Conservation (phyloP, 1,284 basidiomycete genomes). For the Cutaneotrichosporon cavernicola region DNA sequence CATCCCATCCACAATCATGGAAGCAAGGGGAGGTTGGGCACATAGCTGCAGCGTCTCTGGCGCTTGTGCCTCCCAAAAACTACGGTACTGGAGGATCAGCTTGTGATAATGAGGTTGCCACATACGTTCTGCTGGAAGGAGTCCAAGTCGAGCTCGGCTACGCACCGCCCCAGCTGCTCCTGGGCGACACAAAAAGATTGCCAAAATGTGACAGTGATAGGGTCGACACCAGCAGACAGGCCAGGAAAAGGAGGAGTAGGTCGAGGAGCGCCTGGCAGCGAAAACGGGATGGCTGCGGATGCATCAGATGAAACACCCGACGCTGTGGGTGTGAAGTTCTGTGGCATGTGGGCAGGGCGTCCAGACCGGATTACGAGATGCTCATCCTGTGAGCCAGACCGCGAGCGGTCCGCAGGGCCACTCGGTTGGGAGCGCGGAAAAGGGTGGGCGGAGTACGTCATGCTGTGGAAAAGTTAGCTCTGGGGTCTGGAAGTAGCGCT, state of each 20-base stretch:
- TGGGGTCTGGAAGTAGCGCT: constrained; percentile 10
- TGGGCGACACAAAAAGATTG: constrained; percentile 37
- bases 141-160: constrained; percentile 35
- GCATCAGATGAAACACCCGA: constrained; percentile 13
- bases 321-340: constrained; percentile 7
- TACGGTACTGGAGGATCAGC: constrained; percentile 30
- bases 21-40: constrained; percentile 24
- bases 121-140: constrained; percentile 39
- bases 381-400: constrained; percentile 20
- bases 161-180: constrained; percentile 32
- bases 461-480: constrained; percentile 10
- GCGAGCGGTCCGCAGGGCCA: constrained; percentile 14
- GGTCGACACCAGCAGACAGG: constrained; percentile 22
- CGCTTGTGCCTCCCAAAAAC: constrained; percentile 36
- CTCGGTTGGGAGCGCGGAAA: constrained; percentile 13
- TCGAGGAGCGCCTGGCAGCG: constrained; percentile 11
- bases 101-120: background rate
- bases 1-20: constrained; percentile 23
- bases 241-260: constrained; percentile 35
- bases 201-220: constrained; percentile 31
- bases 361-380: constrained; percentile 19
- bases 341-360: constrained; percentile 19
- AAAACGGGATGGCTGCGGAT: constrained; percentile 6
- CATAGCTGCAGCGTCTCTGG: constrained; percentile 26
- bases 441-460: constrained; percentile 16